Evolutionary conservation across 2,329 filamentous ascomycete species (phyloP), one percentile per base, ranked within the genome.

Genomic region (Purpureocillium lavendulum): DNA sequence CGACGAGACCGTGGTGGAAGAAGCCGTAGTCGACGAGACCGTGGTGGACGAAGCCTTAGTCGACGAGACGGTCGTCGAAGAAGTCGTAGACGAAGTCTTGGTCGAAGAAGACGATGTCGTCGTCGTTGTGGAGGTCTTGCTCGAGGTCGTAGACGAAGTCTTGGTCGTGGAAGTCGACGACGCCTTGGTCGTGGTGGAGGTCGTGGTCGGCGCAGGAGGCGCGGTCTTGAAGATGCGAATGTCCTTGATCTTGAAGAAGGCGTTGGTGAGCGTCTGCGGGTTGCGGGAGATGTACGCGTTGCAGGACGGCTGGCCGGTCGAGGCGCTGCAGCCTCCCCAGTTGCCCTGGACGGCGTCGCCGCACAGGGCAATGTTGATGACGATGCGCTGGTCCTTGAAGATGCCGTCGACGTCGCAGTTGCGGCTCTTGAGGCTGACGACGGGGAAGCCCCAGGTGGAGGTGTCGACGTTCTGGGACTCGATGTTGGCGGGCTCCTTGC

Each of bases 321-420:
- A 35, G 26, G 38, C 37, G 17, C 34, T 12, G 42, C 62, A 64
- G 12, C 40, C 32, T 30, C 50, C 36, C 34, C 45, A 43, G 12
- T 44, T 40, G 4, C 42, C 30, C 31, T 51, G 49, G 37, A 57
- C 79, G 2, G 82, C 84, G 50, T 80, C 74, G 14, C 84, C 85
- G 56, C 85, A 90, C 57, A 89, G 82, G 24, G 80, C 58, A 33
- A 84, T 85, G 65, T 87, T 78, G 49, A 88, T 73, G 40, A 87
- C 77, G 44, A 94, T 75, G 50, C 80, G 75, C 66, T 89, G 75
- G 52, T 80, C 66, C 44, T 63, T 65, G 59, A 92, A 84, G 51
- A 75, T 69, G 2, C 57, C 57, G 45, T 76, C 63, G 47, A 87
- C 77, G 46, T 87, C 66, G 60, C 87, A 94, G 30, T 51, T 52